Conservation (phyloP, 2,329 filamentous ascomycete genomes). For the Monilinia vaccinii-corymbosi region DNA sequence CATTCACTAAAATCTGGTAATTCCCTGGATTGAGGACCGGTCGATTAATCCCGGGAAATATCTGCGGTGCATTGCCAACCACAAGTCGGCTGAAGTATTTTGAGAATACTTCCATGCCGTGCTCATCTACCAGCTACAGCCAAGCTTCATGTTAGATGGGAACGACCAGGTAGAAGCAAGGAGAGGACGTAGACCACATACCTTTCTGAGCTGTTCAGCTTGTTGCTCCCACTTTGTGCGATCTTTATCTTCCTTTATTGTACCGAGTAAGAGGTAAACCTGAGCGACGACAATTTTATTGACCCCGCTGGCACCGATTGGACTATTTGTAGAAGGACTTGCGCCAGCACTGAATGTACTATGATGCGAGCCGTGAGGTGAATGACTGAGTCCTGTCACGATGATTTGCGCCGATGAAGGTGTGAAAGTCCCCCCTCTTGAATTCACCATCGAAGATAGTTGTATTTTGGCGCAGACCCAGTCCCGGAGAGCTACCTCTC, state of each 20-base stretch:
- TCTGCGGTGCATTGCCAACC: conserved; percentile 80
- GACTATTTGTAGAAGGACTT: conserved; percentile 31
- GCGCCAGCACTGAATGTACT: conserved; percentile 31
- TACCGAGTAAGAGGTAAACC: conserved; percentile 87
- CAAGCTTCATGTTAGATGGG: neutral
- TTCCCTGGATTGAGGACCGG: conserved; percentile 67
- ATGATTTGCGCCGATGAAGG: conserved; percentile 31
- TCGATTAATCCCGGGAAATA: conserved; percentile 74
- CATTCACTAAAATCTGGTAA: conserved; percentile 71
- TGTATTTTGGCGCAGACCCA: conserved; percentile 28
- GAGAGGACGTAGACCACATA: conserved; percentile 34
- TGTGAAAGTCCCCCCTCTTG: conserved; percentile 31
- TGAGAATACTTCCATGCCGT: conserved; percentile 98
- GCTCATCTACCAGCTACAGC: conserved; percentile 77
- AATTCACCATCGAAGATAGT: conserved; percentile 32
- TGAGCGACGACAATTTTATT: conserved; percentile 93
- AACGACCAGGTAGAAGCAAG: conserved; percentile 3
- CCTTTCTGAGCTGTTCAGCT: conserved; percentile 85
- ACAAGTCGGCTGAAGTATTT: conserved; percentile 93
- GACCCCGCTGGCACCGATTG: conserved; percentile 51
- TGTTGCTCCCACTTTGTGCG: conserved; percentile 87
- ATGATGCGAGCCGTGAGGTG: conserved; percentile 38
- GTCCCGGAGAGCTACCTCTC: conserved; percentile 30
- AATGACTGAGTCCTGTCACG: conserved; percentile 30
- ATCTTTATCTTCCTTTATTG: conserved; percentile 89